These are phyloP conservation scores for Plantago major DNA, from an alignment of 257 asterid species.

Conservation along the genomic window DNA sequence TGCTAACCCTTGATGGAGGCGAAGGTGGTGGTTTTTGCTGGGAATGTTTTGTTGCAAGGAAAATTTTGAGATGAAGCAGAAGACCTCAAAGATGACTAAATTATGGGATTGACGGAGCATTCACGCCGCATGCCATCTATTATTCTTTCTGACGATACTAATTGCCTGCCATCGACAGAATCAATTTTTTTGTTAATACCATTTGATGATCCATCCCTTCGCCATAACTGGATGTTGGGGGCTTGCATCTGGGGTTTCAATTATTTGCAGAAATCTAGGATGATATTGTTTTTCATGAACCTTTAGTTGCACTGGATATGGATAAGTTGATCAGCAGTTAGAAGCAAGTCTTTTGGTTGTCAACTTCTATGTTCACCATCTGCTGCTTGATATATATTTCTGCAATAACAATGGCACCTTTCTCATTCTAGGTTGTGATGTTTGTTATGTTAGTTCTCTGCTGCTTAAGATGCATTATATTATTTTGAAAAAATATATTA, in stretches of 20 bases:
- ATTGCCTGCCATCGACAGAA: slow-evolving; percentile 11
- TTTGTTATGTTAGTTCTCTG: too few relatives aligned
- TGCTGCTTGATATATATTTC: too few relatives aligned
- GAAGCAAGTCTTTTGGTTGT: not conserved
- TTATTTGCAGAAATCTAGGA: slow-evolving; percentile 53
- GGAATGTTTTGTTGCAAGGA: not conserved
- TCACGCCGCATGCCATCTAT: slow-evolving; percentile 1
- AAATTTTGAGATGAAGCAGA: not conserved
- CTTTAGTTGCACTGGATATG: not conserved
- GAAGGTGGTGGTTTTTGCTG: slow-evolving; percentile 16
- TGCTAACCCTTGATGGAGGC: slow-evolving; percentile 4
- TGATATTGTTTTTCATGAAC: slow-evolving; percentile 17
- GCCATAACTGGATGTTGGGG: slow-evolving; percentile 30
- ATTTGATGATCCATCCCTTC: slow-evolving; percentile 35
- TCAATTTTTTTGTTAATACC: slow-evolving; percentile 25
- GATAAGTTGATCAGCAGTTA: not conserved
- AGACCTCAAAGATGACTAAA: slow-evolving; percentile 11
- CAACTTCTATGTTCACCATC: not conserved
- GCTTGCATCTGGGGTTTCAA: slow-evolving; percentile 42
- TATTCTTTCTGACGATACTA: slow-evolving; percentile 12
- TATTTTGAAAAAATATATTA: too few relatives aligned
- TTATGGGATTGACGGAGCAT: slow-evolving; percentile 5
- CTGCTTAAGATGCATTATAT: too few relatives aligned
- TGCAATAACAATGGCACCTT: too few relatives aligned
- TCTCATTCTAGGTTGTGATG: too few relatives aligned